A percentile compares a stretch with the other conserved stretches of the same genome.
phyloP scores from a whole-genome alignment of 345 rosid species.

The Garcia nutans region DNA sequence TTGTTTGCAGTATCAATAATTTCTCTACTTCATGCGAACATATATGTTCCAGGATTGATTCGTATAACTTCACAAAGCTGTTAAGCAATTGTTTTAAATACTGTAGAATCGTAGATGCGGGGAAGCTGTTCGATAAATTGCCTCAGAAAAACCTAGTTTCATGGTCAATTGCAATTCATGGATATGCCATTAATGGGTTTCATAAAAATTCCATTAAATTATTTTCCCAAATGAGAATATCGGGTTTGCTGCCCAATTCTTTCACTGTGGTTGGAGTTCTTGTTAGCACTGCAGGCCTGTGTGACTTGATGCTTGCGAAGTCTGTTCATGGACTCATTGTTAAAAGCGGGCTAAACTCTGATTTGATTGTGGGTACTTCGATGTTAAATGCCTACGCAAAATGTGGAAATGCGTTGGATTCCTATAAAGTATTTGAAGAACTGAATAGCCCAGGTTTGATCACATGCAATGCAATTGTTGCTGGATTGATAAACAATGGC shows the following conservation, averaged over 20 bases:
- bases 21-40: constrained; percentile 9
- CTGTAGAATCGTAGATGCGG: constrained; percentile 32
- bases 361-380: constrained; percentile 40
- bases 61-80: constrained; percentile 19
- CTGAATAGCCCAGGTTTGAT: constrained; percentile 33
- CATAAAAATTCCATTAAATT: constrained; percentile 21
- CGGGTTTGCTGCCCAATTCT: constrained; percentile 41
- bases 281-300: constrained; percentile 25
- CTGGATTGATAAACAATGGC: constrained; percentile 34
- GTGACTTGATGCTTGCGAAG: constrained; percentile 19
- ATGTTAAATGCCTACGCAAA: constrained; percentile 39
- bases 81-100: constrained; percentile 25
- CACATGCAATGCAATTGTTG: constrained; percentile 41
- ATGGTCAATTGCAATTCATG: constrained; percentile 47
- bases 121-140: constrained; percentile 38
- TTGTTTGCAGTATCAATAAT: constrained; percentile 3
- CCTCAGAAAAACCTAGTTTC: constrained; percentile 34
- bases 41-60: not conserved
- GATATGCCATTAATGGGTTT: constrained; percentile 39
- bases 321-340: constrained; percentile 38
- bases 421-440: constrained; percentile 32
- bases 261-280: constrained; percentile 47
- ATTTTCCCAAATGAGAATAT: constrained; percentile 37
- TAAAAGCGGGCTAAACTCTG: constrained; percentile 30
- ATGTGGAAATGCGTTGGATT: constrained; percentile 31